Percentiles rank a stretch among this genome's conserved stretches.
Evolutionary conservation across 2,329 filamentous ascomycete genomes (phyloP).

Genomic region (Xylaria sp.): DNA sequence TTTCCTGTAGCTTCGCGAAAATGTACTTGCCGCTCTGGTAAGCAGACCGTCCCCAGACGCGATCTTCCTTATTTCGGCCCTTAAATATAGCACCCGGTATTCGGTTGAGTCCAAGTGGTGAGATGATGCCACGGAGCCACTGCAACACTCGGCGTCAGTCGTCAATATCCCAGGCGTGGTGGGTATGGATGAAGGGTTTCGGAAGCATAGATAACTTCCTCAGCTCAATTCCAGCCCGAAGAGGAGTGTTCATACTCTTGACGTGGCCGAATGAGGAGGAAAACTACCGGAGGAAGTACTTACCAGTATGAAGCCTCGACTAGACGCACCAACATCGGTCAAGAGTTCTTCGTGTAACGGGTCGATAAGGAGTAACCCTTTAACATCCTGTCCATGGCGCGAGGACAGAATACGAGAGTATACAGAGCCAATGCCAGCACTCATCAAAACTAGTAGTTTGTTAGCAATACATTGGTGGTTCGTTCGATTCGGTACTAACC

Average conservation of each 20-base stretch:
- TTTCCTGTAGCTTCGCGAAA: slow-evolving; percentile 92
- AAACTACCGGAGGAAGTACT: neutral
- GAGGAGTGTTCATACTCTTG: neutral
- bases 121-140: slow-evolving; percentile 85
- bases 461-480: slow-evolving; percentile 5
- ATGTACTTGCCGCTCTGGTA: slow-evolving; percentile 83
- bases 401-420: slow-evolving; percentile 92
- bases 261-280: neutral
- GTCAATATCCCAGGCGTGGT: neutral
- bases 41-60: slow-evolving; percentile 79
- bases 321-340: slow-evolving; percentile 66
- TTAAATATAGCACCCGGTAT: slow-evolving; percentile 81
- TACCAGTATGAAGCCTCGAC: slow-evolving; percentile 74
- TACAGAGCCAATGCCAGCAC: slow-evolving; percentile 84
- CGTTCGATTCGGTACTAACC: slow-evolving; percentile 27
- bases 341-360: slow-evolving; percentile 88
- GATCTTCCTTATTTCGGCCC: slow-evolving; percentile 79
- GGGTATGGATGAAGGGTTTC: too few species aligned
- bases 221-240: neutral
- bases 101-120: slow-evolving; percentile 83
- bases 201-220: too few species aligned
- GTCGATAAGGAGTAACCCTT: slow-evolving; percentile 84
- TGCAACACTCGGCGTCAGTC: neutral
- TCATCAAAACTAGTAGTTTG: slow-evolving; percentile 66
- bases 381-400: slow-evolving; percentile 75